Evolutionary conservation across 148 eudicot species (phyloP).

Genomic region (Dysphania ambrosioides): DNA sequence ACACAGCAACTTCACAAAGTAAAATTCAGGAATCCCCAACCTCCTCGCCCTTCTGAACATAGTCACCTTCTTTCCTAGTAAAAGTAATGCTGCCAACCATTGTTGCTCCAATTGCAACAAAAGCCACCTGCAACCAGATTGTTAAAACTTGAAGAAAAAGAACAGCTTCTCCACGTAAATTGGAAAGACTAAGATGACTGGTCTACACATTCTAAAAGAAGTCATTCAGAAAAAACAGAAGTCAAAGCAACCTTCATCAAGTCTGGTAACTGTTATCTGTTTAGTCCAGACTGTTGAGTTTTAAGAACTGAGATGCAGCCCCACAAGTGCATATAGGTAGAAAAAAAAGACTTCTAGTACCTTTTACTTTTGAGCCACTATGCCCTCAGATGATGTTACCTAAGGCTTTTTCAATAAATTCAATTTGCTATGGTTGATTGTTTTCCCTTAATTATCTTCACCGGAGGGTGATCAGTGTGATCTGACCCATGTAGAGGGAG

Average conservation of each 20-base stretch:
- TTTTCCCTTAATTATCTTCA: not conserved
- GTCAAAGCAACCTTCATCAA: not conserved
- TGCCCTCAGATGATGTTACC: not conserved
- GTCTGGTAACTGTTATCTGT: not conserved
- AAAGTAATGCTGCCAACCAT: slow-evolving; percentile 98
- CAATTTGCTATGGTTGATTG: not conserved
- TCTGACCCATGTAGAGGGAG: not conserved
- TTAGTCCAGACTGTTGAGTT: not conserved
- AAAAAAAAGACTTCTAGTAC: not conserved
- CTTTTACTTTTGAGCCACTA: not conserved
- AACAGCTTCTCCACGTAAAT: not conserved
- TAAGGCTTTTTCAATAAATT: not conserved
- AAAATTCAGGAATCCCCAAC: slow-evolving; percentile 32
- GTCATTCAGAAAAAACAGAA: not conserved
- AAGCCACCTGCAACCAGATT: slow-evolving; percentile 68
- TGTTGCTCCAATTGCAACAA: slow-evolving; percentile 97
- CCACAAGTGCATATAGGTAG: not conserved
- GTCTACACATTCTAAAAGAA: not conserved
- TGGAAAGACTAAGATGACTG: not conserved
- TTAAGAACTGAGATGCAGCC: not conserved
- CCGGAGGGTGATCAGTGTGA: not conserved
- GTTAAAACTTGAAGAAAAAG: not conserved
- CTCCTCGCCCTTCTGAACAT: slow-evolving; percentile 88
- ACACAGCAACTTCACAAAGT: slow-evolving; percentile 3
- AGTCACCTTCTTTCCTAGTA: slow-evolving; percentile 63